A percentile compares a stretch with the other conserved stretches of the same genome.
These are phyloP conservation scores for Coemansia sp. DNA, from an alignment of 192 early-diverging fungal species.

Conservation along the genomic window DNA sequence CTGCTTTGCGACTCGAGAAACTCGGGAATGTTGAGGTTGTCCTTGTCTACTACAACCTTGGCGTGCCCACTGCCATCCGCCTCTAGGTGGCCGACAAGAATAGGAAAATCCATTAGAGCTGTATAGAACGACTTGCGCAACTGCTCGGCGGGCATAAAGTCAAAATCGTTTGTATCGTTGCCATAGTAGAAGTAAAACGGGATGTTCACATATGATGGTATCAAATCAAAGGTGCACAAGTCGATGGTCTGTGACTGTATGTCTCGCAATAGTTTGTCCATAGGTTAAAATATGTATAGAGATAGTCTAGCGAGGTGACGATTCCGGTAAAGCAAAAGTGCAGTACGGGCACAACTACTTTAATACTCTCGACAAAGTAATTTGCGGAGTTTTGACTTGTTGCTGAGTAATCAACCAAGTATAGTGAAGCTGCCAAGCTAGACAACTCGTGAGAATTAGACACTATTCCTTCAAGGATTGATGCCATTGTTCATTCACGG, in stretches of 20 bases:
- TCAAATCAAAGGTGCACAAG: conserved; percentile 13
- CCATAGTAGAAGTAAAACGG: conserved; percentile 19
- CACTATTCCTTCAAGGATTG: too few relatives aligned
- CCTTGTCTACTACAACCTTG: conserved; percentile 4
- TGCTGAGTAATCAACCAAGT: too few relatives aligned
- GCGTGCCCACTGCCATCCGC: not conserved
- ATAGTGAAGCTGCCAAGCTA: too few relatives aligned
- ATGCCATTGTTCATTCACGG: too few relatives aligned
- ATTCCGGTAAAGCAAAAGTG: too few relatives aligned
- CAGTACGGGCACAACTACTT: too few relatives aligned
- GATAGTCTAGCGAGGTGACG: too few relatives aligned
- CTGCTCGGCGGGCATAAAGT: conserved; percentile 27
- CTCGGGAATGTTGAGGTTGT: conserved; percentile 31
- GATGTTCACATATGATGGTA: conserved; percentile 15
- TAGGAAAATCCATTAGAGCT: conserved; percentile 22
- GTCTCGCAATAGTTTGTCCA: not conserved
- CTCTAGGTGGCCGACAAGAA: conserved; percentile 19
- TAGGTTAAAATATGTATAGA: not conserved
- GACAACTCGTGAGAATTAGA: too few relatives aligned
- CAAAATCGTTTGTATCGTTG: not conserved
- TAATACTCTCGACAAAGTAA: too few relatives aligned
- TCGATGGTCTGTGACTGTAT: conserved; percentile 13
- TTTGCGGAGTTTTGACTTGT: too few relatives aligned
- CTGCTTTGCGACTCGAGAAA: conserved; percentile 21
- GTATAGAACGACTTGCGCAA: conserved; percentile 23